Evolutionary conservation across 768 basidiomycete species (phyloP), one percentile per base, ranked within the genome.

Genomic region (Hydnomerulius pinastri): DNA sequence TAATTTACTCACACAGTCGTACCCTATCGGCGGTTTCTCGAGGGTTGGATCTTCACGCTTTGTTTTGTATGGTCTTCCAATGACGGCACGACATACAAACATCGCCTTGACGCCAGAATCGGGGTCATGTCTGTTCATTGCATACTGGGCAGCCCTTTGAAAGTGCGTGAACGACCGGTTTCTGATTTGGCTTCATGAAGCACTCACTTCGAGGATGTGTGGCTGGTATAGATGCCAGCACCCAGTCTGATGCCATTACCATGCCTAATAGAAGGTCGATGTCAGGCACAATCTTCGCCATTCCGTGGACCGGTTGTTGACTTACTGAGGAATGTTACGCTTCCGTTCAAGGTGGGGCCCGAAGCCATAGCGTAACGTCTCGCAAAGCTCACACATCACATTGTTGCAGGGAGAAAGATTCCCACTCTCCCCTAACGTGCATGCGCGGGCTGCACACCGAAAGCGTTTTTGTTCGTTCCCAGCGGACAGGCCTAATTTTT

Each of bases 401-500:
- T 46, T 25, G n/a, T 13, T 12, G 18, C 64, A 64, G 2, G 51
- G 56, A 1, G 18, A 21, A 24, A 54, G 4, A n/a, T 66, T 62
- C 13, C 48, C 59, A 3, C 28, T 17, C 40, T 64, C 63, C 1
- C 63, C 63, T 13, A 64, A 25, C n/a, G 38, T 53, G 17, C 63
- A 66, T 6, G 54, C 64, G 3, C 63, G 63, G 12, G 2, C 4
- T 1, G 61, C 54, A 7, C 61, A 18, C 1, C 64, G 63, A 18
- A 66, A 66, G 1, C 18, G 61, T 28, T 64, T 66, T 28, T 51
- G 50, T 43, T 64, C 63, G 27, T 64, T 64, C 1, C 63, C 63
- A 1, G 44, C 2, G 4, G 8, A 66, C 9, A 0, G 2, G 0
- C 51, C 51, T 13, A 0, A 25, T 21, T 21, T 24, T 6, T 9